Percentiles rank a stretch among this genome's conserved stretches.
Conservation (phyloP, 192 early-diverging fungal genomes). For the Paraglomus occultum region DNA sequence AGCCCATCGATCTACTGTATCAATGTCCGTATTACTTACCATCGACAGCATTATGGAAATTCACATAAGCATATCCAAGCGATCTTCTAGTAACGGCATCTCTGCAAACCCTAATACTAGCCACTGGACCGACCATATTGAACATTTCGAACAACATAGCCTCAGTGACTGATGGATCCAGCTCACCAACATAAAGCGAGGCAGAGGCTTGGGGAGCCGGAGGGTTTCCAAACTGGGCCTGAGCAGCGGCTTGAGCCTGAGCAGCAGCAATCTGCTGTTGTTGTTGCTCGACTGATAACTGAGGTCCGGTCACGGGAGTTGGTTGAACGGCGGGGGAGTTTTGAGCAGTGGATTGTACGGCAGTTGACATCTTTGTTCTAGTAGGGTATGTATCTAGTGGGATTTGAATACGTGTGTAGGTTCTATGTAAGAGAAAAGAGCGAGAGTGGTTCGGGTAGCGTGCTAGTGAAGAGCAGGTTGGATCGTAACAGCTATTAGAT, state of each 20-base stretch:
- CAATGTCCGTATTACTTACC: constrained; percentile 36
- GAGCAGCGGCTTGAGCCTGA: constrained; percentile 40
- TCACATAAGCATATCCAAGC: constrained; percentile 98
- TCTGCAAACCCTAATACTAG: constrained; percentile 96
- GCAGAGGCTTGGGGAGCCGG: constrained; percentile 59
- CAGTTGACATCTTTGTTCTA: constrained; percentile 34
- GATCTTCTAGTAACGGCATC: constrained; percentile 96
- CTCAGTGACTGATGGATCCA: constrained; percentile 95
- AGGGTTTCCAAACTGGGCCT: constrained; percentile 45
- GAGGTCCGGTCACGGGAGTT: constrained; percentile 42
- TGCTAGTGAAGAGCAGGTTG: too few species aligned
- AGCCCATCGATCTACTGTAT: too few species aligned
- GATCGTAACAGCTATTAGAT: too few species aligned
- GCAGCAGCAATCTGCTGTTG: constrained; percentile 53
- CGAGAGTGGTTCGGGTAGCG: too few species aligned
- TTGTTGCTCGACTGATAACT: constrained; percentile 46
- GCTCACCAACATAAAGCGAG: constrained; percentile 95
- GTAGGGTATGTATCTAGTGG: too few species aligned
- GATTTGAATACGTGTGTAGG: too few species aligned
- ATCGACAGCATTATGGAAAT: constrained; percentile 91
- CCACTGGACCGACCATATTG: constrained; percentile 91
- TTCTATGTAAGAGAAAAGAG: too few species aligned
- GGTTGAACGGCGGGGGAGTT: constrained; percentile 35
- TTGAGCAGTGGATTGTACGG: constrained; percentile 42
- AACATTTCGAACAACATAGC: constrained; percentile 98